These are phyloP conservation scores for Trapa incisa DNA, from an alignment of 345 rosid genomes.

Conservation along the genomic window DNA sequence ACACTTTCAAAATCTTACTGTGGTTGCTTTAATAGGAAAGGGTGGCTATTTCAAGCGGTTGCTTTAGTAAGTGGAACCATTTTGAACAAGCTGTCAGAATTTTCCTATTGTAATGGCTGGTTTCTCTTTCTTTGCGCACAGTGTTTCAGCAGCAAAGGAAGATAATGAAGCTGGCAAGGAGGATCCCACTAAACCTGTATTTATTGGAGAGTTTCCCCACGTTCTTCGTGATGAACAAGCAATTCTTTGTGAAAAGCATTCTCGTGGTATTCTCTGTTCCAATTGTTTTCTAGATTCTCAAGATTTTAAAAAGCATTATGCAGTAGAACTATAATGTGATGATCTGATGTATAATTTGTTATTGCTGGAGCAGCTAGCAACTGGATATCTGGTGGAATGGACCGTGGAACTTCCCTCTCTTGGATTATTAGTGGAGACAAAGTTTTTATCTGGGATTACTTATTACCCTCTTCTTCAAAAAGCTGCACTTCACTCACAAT, in stretches of 20 bases:
- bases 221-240: constrained; percentile 59
- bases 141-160: constrained; percentile 39
- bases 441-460: constrained; percentile 68
- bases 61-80: background rate
- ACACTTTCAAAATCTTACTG: background rate
- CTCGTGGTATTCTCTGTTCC: constrained; percentile 38
- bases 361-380: constrained; percentile 34
- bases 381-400: constrained; percentile 67
- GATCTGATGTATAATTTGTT: constrained; percentile 6
- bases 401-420: constrained; percentile 52
- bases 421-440: constrained; percentile 66
- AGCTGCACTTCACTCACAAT: constrained; percentile 49
- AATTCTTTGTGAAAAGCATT: constrained; percentile 26
- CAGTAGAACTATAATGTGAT: background rate
- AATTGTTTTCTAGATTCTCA: background rate
- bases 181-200: constrained; percentile 70
- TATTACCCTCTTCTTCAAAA: constrained; percentile 33
- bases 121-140: constrained; percentile 14
- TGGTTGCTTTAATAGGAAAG: background rate
- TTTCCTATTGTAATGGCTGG: background rate
- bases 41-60: background rate
- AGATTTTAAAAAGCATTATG: background rate
- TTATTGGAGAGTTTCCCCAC: constrained; percentile 79
- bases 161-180: constrained; percentile 32
- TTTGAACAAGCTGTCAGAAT: background rate